Percentiles rank a stretch among this genome's conserved stretches.
Evolutionary conservation across 176 grass and related monocot genomes (phyloP).

Genomic region (Oryza meyeriana): DNA sequence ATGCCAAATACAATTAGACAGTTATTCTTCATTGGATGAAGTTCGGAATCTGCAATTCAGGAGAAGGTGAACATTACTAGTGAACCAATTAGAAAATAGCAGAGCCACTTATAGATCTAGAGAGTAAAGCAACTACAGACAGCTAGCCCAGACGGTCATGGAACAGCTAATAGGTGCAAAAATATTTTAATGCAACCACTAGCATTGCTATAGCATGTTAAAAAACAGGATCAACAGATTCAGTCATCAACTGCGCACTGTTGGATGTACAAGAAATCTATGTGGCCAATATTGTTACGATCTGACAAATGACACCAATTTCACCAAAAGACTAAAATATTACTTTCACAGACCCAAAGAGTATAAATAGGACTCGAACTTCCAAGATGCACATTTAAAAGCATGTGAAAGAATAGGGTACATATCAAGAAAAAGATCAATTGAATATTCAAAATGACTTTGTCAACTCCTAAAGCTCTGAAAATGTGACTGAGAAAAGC

Average conservation of each 20-base stretch:
- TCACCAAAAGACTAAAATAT: neutral
- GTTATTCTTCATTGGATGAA: constrained; percentile 29
- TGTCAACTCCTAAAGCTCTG: neutral
- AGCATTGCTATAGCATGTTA: neutral
- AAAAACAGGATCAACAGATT: neutral
- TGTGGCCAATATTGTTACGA: neutral
- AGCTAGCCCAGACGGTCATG: neutral
- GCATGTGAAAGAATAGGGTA: neutral
- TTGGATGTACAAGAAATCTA: constrained; percentile 6
- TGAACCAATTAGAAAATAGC: constrained; percentile 5
- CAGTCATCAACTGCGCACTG: neutral
- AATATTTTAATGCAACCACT: neutral
- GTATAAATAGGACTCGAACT: neutral
- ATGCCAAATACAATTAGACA: constrained; percentile 42
- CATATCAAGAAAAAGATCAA: neutral
- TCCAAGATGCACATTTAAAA: neutral
- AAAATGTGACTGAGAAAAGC: neutral
- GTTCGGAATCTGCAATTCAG: constrained; percentile 43
- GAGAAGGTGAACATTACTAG: constrained; percentile 25
- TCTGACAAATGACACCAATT: neutral
- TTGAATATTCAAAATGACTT: neutral
- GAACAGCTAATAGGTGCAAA: neutral
- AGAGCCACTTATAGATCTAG: constrained; percentile 7
- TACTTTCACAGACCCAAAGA: neutral
- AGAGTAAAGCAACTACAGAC: neutral